Conservation (phyloP, 805 yeast genomes). For the Kuraishia piskuri region DNA sequence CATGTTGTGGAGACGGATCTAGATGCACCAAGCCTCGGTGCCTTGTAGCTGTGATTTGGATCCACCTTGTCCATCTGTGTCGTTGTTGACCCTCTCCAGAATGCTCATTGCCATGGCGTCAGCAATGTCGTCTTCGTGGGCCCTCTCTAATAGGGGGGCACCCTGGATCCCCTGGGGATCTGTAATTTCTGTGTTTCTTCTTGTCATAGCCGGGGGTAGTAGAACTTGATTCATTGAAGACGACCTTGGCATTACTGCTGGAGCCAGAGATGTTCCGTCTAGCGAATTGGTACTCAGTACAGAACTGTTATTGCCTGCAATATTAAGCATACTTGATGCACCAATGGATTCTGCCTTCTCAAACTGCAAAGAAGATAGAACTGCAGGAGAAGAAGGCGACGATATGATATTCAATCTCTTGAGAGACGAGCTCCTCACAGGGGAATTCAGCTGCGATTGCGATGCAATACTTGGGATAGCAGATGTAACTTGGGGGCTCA, state of each 20-base stretch:
- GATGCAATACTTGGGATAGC: not conserved
- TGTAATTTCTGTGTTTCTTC: not conserved
- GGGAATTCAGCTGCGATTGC: not conserved
- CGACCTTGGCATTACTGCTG: not conserved
- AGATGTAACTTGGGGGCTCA: not conserved
- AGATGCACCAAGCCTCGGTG: not conserved
- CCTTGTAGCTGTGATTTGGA: not conserved
- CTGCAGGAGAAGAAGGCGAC: not conserved
- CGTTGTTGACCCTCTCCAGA: constrained; percentile 7
- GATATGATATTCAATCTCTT: not conserved
- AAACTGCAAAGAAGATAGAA: not conserved
- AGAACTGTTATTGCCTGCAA: not conserved
- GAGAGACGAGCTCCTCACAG: not conserved
- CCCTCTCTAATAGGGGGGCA: not conserved
- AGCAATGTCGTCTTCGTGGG: constrained; percentile 8
- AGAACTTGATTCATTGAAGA: not conserved
- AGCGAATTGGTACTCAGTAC: not conserved
- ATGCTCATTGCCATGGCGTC: constrained; percentile 12
- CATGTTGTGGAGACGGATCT: not conserved
- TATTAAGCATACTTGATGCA: not conserved
- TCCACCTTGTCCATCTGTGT: not conserved
- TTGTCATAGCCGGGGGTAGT: not conserved
- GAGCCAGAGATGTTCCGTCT: not conserved
- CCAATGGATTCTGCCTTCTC: not conserved
- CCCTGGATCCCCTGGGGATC: not conserved